A percentile compares a stretch with the other conserved stretches of the same genome.
phyloP scores from a whole-genome alignment of 768 basidiomycete species.

The Serendipita sp. region DNA sequence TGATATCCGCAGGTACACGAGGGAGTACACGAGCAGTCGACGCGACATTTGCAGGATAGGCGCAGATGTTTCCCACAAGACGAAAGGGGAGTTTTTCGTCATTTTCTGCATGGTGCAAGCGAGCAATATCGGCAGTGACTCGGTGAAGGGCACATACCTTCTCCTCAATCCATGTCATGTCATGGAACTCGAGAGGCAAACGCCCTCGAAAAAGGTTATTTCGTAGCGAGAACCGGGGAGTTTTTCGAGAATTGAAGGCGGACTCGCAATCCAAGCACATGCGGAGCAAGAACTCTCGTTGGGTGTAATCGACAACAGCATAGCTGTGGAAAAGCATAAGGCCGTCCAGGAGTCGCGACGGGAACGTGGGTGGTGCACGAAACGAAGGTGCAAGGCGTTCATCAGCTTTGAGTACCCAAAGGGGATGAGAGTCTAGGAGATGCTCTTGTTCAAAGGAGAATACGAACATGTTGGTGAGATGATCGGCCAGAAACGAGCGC shows the following conservation, averaged over 20 bases:
- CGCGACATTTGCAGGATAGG: constrained; percentile 21
- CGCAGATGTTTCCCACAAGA: constrained; percentile 23
- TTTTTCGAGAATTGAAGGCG: background rate
- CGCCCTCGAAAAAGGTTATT: constrained; percentile 16
- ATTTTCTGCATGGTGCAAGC: constrained; percentile 16
- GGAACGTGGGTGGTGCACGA: background rate
- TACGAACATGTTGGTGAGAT: background rate
- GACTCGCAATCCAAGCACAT: background rate
- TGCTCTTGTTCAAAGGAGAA: background rate
- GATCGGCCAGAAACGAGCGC: background rate
- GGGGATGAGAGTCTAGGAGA: background rate
- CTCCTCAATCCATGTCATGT: constrained; percentile 11
- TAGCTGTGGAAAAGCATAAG: background rate
- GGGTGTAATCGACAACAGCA: background rate
- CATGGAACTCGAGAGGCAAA: constrained; percentile 14
- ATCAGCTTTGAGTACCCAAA: background rate
- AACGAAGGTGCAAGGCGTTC: background rate
- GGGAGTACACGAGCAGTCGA: constrained; percentile 19
- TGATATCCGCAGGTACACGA: constrained; percentile 16
- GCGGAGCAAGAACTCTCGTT: background rate
- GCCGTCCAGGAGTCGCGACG: background rate
- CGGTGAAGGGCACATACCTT: constrained; percentile 17
- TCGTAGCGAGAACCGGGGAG: constrained; percentile 14
- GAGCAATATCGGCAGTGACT: constrained; percentile 18
- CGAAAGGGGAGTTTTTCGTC: constrained; percentile 15